Percentiles rank a stretch among this genome's conserved stretches.
Conservation (phyloP, 2,329 filamentous ascomycete species). For the Pochonia chlamydosporia region DNA sequence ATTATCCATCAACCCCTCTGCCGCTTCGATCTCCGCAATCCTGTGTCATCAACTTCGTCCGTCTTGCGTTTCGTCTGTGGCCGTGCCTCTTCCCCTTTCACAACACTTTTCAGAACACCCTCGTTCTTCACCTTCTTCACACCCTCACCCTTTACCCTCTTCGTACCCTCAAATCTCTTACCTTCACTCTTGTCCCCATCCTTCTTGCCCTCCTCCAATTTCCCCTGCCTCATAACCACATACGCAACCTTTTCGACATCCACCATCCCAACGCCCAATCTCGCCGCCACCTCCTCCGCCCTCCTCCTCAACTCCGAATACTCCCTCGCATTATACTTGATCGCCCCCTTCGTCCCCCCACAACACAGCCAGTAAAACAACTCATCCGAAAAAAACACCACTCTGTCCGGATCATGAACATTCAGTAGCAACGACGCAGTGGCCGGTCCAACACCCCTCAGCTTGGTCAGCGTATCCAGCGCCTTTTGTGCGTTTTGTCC, state of each 20-base stretch:
- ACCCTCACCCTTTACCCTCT: no score
- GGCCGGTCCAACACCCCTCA: conserved; percentile 75
- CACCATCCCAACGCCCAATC: conserved; percentile 50
- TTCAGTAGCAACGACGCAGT: conserved; percentile 71
- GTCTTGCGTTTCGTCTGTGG: background rate
- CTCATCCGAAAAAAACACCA: conserved; percentile 78
- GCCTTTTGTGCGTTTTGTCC: conserved; percentile 36
- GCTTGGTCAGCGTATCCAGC: conserved; percentile 47
- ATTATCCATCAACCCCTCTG: background rate
- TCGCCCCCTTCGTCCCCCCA: conserved; percentile 39
- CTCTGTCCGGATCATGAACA: conserved; percentile 50
- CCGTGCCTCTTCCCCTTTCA: no score
- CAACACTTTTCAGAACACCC: no score
- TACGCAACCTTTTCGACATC: conserved; percentile 68
- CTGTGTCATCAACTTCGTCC: background rate
- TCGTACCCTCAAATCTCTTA: background rate
- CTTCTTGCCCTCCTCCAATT: background rate
- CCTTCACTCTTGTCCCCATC: background rate
- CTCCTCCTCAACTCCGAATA: conserved; percentile 51
- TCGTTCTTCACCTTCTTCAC: no score
- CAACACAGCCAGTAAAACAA: conserved; percentile 65
- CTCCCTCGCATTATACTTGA: conserved; percentile 67
- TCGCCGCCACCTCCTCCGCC: conserved; percentile 35
- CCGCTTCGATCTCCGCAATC: conserved; percentile 2
- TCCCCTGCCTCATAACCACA: conserved; percentile 49